Evolutionary conservation across 441 rosid species (phyloP).

Genomic region (Capsella rubella): DNA sequence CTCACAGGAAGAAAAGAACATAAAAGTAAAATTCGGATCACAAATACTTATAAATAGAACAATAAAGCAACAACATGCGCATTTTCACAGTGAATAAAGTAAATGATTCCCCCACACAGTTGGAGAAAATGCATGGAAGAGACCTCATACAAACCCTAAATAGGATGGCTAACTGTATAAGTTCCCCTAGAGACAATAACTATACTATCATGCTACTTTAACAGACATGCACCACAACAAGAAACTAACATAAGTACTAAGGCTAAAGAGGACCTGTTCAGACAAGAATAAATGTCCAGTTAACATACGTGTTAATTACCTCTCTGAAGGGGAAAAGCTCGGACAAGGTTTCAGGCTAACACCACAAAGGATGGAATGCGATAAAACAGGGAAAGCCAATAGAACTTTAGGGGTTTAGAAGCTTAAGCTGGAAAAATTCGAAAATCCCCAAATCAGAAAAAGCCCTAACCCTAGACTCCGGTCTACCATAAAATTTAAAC

Average conservation of each 20-base stretch:
- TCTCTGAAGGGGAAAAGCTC: conserved; percentile 31
- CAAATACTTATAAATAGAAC: not conserved
- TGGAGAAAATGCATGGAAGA: conserved; percentile 20
- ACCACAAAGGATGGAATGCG: conserved; percentile 12
- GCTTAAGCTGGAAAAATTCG: conserved; percentile 1
- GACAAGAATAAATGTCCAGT: conserved; percentile 1
- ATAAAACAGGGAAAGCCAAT: not conserved
- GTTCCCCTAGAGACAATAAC: not conserved
- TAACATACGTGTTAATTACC: conserved; percentile 36
- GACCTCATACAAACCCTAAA: not conserved
- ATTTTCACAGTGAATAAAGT: not conserved
- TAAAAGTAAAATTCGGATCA: not conserved
- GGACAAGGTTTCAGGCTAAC: conserved; percentile 20
- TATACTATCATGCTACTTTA: not conserved
- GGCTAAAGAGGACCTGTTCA: not conserved
- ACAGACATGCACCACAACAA: conserved; percentile 23
- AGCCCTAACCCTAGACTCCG: conserved; percentile 27
- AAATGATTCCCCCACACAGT: not conserved
- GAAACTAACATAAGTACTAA: not conserved
- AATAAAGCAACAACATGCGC: not conserved
- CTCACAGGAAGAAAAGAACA: not conserved
- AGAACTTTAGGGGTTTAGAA: not conserved
- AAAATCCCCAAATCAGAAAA: conserved; percentile 24
- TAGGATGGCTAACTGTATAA: conserved; percentile 1
- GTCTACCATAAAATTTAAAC: conserved; percentile 10